Evolutionary conservation across 805 yeast species (phyloP).

Genomic region (Ogataea philodendri): DNA sequence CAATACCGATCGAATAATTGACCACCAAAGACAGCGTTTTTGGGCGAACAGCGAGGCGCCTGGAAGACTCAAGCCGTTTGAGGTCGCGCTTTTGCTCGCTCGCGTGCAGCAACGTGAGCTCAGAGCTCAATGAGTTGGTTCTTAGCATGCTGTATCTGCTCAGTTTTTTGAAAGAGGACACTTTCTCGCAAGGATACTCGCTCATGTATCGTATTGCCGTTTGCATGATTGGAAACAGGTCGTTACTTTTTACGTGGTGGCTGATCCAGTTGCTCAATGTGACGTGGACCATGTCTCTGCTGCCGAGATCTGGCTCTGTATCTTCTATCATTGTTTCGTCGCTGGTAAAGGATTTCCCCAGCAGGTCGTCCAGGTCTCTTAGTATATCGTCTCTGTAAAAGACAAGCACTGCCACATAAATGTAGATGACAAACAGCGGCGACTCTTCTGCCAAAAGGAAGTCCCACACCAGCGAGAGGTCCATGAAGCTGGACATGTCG

Average conservation of each 20-base stretch:
- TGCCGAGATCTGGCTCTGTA: constrained; percentile 18
- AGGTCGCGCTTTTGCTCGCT: constrained; percentile 8
- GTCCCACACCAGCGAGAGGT: constrained; percentile 66
- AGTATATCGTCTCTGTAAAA: constrained; percentile 45
- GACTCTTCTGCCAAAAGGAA: constrained; percentile 57
- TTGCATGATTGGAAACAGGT: constrained; percentile 29
- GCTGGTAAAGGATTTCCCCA: constrained; percentile 30
- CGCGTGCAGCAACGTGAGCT: constrained; percentile 17
- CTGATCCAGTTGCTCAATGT: constrained; percentile 29
- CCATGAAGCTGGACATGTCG: constrained; percentile 49
- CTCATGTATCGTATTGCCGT: constrained; percentile 17
- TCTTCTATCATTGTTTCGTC: constrained; percentile 27
- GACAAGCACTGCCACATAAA: constrained; percentile 58
- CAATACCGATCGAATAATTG: constrained; percentile 22
- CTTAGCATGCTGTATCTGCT: constrained; percentile 26
- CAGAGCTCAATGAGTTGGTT: constrained; percentile 7
- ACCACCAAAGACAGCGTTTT: constrained; percentile 19
- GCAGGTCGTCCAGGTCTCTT: constrained; percentile 30
- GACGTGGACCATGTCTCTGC: constrained; percentile 29
- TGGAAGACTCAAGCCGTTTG: constrained; percentile 4
- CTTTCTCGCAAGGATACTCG: constrained; percentile 9
- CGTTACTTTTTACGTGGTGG: constrained; percentile 27
- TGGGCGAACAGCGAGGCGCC: constrained; percentile 9
- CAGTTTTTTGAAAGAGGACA: constrained; percentile 7
- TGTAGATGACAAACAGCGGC: constrained; percentile 51